A percentile compares a stretch with the other conserved stretches of the same genome.
Evolutionary conservation across 75 land plant genomes (phyloP).

Genomic region (Cupressus sempervirens): DNA sequence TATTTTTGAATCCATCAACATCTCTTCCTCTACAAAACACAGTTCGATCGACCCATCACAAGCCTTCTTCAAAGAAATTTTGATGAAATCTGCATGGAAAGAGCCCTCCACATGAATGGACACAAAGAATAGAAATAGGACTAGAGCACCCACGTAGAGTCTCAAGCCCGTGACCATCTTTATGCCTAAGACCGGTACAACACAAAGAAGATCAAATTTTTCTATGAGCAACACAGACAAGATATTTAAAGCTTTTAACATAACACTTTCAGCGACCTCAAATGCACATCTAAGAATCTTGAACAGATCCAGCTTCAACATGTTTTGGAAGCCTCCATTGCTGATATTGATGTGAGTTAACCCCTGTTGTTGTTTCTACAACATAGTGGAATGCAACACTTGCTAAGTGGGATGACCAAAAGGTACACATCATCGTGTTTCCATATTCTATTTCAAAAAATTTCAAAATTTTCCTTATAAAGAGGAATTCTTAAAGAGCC

Average conservation of each 20-base stretch:
- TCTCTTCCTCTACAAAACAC: slow-evolving; percentile 19
- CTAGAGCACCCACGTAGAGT: background rate
- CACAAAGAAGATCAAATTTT: too few species aligned
- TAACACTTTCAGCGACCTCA: background rate
- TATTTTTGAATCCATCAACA: slow-evolving; percentile 26
- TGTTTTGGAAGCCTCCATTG: background rate
- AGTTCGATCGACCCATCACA: slow-evolving; percentile 16
- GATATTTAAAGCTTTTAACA: background rate
- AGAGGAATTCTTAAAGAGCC: too few species aligned
- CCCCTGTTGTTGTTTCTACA: background rate
- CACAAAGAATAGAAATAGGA: background rate
- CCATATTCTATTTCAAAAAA: background rate
- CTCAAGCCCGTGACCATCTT: background rate
- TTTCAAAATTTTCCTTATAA: too few species aligned
- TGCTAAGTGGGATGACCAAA: background rate
- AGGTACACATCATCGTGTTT: background rate
- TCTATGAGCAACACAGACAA: background rate
- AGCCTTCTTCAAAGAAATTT: background rate
- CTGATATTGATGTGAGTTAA: background rate
- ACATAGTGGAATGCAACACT: background rate
- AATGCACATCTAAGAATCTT: background rate
- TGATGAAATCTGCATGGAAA: background rate
- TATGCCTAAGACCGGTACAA: background rate
- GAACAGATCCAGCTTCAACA: background rate
- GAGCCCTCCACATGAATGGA: background rate